Conservation (phyloP, 177 flowering plant genomes). For the Vitis hybrid region DNA sequence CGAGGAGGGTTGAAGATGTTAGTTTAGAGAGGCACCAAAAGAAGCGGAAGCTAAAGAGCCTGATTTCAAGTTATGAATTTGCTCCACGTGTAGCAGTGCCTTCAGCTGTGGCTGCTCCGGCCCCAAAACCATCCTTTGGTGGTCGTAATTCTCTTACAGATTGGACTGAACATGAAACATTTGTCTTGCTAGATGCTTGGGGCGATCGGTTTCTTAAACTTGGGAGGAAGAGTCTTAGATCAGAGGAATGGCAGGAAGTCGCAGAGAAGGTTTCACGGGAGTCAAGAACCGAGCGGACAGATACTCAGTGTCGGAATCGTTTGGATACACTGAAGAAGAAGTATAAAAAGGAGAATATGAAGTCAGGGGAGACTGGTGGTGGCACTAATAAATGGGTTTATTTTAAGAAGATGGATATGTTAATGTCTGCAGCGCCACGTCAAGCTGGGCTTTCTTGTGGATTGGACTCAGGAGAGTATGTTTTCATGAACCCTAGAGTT, state of each 20-base stretch:
- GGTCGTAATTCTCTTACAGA: constrained; percentile 55
- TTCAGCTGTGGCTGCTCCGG: constrained; percentile 20
- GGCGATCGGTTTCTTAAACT: constrained; percentile 58
- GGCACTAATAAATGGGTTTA: constrained; percentile 49
- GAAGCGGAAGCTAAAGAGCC: constrained; percentile 48
- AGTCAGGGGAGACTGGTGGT: constrained; percentile 15
- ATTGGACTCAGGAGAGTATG: constrained; percentile 53
- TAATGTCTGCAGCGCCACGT: constrained; percentile 35
- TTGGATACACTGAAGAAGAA: constrained; percentile 68
- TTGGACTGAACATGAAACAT: constrained; percentile 66
- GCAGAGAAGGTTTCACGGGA: constrained; percentile 53
- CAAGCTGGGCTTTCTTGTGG: constrained; percentile 47
- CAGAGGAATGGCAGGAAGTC: constrained; percentile 77
- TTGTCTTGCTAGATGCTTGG: constrained; percentile 64
- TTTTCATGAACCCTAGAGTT: constrained; percentile 43
- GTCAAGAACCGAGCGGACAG: constrained; percentile 53
- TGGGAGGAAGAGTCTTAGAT: constrained; percentile 62
- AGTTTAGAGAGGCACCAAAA: constrained; percentile 43
- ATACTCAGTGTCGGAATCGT: constrained; percentile 66
- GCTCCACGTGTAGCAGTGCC: constrained; percentile 52
- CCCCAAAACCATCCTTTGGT: constrained; percentile 36
- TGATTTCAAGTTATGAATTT: constrained; percentile 55
- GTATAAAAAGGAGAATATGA: constrained; percentile 62
- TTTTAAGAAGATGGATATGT: constrained; percentile 56
- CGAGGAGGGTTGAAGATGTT: constrained; percentile 15